phyloP scores from a whole-genome alignment of 768 basidiomycete species.

The Erythrobasidium yunnanense region DNA sequence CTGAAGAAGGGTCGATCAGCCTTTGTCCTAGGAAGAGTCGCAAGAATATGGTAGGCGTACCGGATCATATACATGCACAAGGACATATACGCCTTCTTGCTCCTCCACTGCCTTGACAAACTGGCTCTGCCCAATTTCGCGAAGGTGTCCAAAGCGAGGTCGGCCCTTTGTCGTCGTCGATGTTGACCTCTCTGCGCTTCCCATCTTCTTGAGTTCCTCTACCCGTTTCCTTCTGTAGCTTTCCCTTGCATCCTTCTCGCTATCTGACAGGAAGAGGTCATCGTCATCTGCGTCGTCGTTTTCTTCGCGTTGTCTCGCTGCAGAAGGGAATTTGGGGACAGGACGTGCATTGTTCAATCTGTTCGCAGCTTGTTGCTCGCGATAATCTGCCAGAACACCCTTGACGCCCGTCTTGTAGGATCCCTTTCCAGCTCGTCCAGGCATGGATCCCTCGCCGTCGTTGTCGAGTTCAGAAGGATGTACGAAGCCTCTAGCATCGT shows the following conservation, averaged over 20 bases:
- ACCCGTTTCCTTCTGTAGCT: slow-evolving; percentile 27
- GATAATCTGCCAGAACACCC: slow-evolving; percentile 36
- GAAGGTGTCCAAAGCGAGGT: slow-evolving; percentile 35
- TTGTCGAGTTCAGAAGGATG: not conserved
- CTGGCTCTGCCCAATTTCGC: slow-evolving; percentile 34
- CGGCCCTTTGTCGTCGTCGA: not conserved
- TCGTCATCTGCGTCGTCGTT: not conserved
- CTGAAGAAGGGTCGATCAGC: slow-evolving; percentile 9
- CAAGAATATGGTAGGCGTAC: slow-evolving; percentile 16
- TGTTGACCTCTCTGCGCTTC: slow-evolving; percentile 16
- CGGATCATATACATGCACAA: slow-evolving; percentile 36
- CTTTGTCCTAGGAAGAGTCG: not conserved
- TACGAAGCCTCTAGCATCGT: not conserved
- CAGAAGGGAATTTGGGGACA: too few relatives aligned
- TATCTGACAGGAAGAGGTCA: slow-evolving; percentile 1
- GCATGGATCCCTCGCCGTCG: too few relatives aligned
- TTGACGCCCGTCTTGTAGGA: slow-evolving; percentile 37
- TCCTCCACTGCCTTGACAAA: slow-evolving; percentile 37
- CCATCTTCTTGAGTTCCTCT: slow-evolving; percentile 28
- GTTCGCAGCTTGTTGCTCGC: slow-evolving; percentile 9
- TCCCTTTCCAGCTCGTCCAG: too few relatives aligned
- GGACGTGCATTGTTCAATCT: too few relatives aligned
- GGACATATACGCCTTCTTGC: slow-evolving; percentile 30
- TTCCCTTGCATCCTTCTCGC: slow-evolving; percentile 28
- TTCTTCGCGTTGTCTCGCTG: too few relatives aligned